Evolutionary conservation across 2,329 filamentous ascomycete genomes (phyloP).

Genomic region (Cryphonectria japonica): DNA sequence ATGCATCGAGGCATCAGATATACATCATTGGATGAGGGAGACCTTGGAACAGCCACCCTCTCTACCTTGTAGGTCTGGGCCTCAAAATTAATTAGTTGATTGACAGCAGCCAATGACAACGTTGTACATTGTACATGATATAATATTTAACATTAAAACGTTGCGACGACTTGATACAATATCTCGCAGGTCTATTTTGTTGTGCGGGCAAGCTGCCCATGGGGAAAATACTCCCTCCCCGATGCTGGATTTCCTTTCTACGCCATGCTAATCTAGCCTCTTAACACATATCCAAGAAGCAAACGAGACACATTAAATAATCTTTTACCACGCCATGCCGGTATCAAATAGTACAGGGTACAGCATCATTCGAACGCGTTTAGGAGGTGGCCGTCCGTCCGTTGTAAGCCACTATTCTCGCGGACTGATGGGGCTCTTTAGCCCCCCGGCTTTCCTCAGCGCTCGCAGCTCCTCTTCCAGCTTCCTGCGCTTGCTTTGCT

Average conservation of each 20-base stretch:
- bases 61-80: neutral
- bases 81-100: neutral
- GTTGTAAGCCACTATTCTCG: conserved; percentile 30
- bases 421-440: conserved; percentile 50
- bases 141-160: neutral
- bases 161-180: neutral
- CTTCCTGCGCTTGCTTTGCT: conserved; percentile 51
- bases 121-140: neutral
- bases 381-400: conserved; percentile 1
- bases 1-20: neutral
- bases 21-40: neutral
- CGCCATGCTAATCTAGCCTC: conserved; percentile 7
- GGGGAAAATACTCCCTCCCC: neutral
- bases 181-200: conserved; percentile 5
- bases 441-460: conserved; percentile 47
- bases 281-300: conserved; percentile 26
- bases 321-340: conserved; percentile 20
- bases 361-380: conserved; percentile 18
- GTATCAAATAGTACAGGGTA: conserved; percentile 12
- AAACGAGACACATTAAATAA: conserved; percentile 19
- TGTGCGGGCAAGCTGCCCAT: neutral
- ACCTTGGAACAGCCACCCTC: conserved; percentile 2
- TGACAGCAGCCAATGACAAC: neutral
- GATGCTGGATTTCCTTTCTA: conserved; percentile 11
- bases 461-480: conserved; percentile 55